Percentiles rank a stretch among this genome's conserved stretches.
phyloP scores from a whole-genome alignment of 1,284 basidiomycete genomes.

The Ganoderma lingzhi region DNA sequence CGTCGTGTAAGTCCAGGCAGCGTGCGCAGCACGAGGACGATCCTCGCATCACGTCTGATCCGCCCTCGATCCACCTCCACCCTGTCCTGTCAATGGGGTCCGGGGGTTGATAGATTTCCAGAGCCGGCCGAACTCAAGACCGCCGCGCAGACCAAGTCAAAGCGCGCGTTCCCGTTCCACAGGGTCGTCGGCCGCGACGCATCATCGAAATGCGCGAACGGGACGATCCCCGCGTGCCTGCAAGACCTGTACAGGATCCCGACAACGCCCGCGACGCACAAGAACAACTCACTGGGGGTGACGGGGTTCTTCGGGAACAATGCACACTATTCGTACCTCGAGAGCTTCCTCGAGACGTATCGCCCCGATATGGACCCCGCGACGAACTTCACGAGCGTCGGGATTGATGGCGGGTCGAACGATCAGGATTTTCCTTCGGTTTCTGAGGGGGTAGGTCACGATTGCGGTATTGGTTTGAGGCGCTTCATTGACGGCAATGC shows the following conservation, averaged over 20 bases:
- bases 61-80: background rate
- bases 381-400: slow-evolving; percentile 45
- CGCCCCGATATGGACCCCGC: slow-evolving; percentile 54
- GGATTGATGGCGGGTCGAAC: slow-evolving; percentile 55
- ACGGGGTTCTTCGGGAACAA: slow-evolving; percentile 63
- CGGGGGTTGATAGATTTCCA: slow-evolving; percentile 9
- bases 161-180: slow-evolving; percentile 14
- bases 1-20: slow-evolving; percentile 27
- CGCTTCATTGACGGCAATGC: background rate
- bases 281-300: slow-evolving; percentile 58
- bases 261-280: slow-evolving; percentile 53
- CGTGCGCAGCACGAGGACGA: background rate
- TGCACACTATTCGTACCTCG: slow-evolving; percentile 57
- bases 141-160: background rate
- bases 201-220: slow-evolving; percentile 44
- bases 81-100: background rate
- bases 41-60: background rate
- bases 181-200: slow-evolving; percentile 19
- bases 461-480: no score
- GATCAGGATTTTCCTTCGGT: slow-evolving; percentile 46
- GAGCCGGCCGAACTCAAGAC: background rate
- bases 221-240: slow-evolving; percentile 62
- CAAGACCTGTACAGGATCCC: slow-evolving; percentile 56
- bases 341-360: slow-evolving; percentile 57
- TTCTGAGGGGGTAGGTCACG: slow-evolving; percentile 53